Base-by-base conservation (phyloP, 1,284 basidiomycete species). In the Crepidotus sp. region DNA sequence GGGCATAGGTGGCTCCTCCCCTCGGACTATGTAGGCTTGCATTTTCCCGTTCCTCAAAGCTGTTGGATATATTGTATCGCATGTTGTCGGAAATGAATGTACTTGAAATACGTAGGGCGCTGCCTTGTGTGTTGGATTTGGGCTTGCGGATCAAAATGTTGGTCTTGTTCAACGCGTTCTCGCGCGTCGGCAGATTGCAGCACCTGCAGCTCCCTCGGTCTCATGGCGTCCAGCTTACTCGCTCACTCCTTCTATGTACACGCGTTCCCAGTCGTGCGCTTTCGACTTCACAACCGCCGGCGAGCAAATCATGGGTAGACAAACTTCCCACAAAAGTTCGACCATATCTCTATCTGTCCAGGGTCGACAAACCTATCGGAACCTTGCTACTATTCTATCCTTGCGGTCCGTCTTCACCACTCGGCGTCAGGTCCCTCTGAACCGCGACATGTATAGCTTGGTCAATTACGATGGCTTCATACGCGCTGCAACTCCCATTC, bases 281-380 rank as follows among this genome's bases (percentile, higher is more conserved):
- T 17, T 37, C 49, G 9, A 40, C 48, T 1, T 15, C 31, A 24
- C 45, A 25, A 4, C 17, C 48, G 22, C 38, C 48, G 18, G 17
- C 54, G 21, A 33, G 49, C 22, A 63, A 54, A 52, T 58, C 80
- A 65, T 88, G 84, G 85, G 70, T 87, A 10, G 80, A 86, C 52
- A 67, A 66, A 40, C 58, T 85, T 31, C 85, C 85, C 7, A 54
- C 61, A 9, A 69, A 65, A 60, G 52, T 75, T 25, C 73, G 67
- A 34, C 94, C 95, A 2, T 98, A 97, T 62, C 58, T 94, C 6
- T 80, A 85, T 57, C 71, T 98, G 18, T 85, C 84, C 37, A 77
- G 95, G 42, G 73, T 95, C 40, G 93, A 98, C 70, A 98, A 97
- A 60, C 95, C 96, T 9, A 97, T 95, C 52, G 95, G 95, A 15